These are phyloP conservation scores for Yamadazyma dushanensis DNA, from an alignment of 1,139 yeast genomes.

Conservation along the genomic window DNA sequence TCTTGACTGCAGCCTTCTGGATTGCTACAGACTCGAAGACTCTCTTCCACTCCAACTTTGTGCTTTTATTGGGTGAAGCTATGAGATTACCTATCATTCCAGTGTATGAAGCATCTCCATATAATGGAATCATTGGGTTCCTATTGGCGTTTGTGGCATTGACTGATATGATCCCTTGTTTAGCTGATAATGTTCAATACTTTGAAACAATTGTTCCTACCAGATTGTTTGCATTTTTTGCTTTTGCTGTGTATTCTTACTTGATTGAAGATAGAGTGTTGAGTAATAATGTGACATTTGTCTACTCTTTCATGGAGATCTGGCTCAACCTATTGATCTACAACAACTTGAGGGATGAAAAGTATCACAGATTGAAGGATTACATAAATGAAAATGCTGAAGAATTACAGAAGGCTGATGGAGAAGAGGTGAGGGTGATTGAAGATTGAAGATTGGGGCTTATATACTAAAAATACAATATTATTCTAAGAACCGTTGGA, in stretches of 20 bases:
- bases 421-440: constrained; percentile 29
- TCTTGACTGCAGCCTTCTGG: constrained; percentile 52
- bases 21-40: constrained; percentile 58
- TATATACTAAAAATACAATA: constrained; percentile 4
- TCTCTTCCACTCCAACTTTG: constrained; percentile 43
- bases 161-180: constrained; percentile 57
- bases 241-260: constrained; percentile 46
- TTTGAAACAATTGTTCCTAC: constrained; percentile 71
- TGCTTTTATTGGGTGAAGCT: constrained; percentile 57
- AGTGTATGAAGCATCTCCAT: constrained; percentile 46
- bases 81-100: constrained; percentile 51
- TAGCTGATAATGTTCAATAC: constrained; percentile 54
- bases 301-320: constrained; percentile 64
- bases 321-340: constrained; percentile 70
- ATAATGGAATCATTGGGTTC: constrained; percentile 52
- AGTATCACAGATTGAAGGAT: constrained; percentile 40
- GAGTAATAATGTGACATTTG: constrained; percentile 63
- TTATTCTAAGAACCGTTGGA: constrained; percentile 32
- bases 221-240: constrained; percentile 59
- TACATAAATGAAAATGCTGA: constrained; percentile 39
- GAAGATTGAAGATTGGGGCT: constrained; percentile 16
- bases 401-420: constrained; percentile 28
- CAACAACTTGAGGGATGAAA: constrained; percentile 66
- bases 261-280: constrained; percentile 40
- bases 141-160: constrained; percentile 45